Percentiles rank a stretch among this genome's conserved stretches.
Evolutionary conservation across 768 basidiomycete genomes (phyloP).

Genomic region (Hygrophorus pudorinus): DNA sequence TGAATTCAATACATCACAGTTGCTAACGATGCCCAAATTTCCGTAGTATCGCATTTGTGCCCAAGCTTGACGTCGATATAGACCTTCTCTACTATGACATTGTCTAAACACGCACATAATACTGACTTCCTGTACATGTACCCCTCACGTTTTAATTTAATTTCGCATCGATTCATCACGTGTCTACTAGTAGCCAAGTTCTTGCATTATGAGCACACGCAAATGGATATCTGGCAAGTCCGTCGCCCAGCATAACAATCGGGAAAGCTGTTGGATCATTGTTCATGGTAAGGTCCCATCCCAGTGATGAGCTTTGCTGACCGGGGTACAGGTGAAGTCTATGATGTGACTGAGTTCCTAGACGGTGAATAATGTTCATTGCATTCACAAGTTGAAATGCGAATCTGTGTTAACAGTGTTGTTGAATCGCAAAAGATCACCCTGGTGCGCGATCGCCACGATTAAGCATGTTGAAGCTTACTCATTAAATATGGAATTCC

Average conservation of each 20-base stretch:
- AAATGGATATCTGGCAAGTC: constrained; percentile 32
- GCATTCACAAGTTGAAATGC: background rate
- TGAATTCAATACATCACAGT: too few species aligned
- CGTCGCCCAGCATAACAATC: constrained; percentile 44
- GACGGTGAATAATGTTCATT: constrained; percentile 41
- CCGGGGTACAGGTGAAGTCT: constrained; percentile 46
- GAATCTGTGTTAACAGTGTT: background rate
- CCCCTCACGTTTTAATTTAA: too few species aligned
- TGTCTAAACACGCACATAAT: too few species aligned
- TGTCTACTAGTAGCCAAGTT: too few species aligned
- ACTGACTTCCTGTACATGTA: too few species aligned
- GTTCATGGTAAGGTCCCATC: constrained; percentile 48
- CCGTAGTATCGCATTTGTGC: too few species aligned
- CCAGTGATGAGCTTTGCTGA: constrained; percentile 6
- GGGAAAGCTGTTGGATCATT: constrained; percentile 74
- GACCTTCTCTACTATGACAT: too few species aligned
- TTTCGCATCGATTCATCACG: too few species aligned
- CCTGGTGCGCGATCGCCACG: constrained; percentile 32
- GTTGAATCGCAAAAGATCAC: constrained; percentile 35
- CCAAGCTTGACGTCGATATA: too few species aligned
- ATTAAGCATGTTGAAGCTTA: background rate
- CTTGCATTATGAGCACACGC: background rate
- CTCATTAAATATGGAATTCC: constrained; percentile 7
- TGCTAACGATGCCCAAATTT: too few species aligned
- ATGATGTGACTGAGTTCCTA: constrained; percentile 73